Conservation (phyloP, 768 basidiomycete species). For the Mycena indigotica region DNA sequence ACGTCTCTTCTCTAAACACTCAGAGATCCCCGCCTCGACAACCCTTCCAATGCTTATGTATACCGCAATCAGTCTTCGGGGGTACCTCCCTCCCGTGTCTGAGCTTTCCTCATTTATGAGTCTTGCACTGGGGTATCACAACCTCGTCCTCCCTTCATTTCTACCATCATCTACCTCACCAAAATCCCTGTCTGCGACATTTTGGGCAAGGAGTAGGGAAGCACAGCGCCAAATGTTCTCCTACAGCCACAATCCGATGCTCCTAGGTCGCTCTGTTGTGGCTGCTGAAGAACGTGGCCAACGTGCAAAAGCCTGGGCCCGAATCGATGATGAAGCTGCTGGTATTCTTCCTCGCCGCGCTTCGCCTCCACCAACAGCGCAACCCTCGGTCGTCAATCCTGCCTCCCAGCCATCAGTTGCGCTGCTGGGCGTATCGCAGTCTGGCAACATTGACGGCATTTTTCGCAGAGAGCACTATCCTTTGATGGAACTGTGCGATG, state of each 20-base stretch:
- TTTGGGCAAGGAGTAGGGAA: slow-evolving; percentile 22
- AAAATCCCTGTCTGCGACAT: neutral
- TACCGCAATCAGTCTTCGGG: slow-evolving; percentile 24
- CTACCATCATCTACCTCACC: slow-evolving; percentile 10
- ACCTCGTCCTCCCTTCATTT: slow-evolving; percentile 24
- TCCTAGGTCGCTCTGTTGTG: slow-evolving; percentile 12
- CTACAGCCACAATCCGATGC: slow-evolving; percentile 18
- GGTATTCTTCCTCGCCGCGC: slow-evolving; percentile 8
- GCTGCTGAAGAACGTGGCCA: slow-evolving; percentile 15
- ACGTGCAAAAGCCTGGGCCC: slow-evolving; percentile 40
- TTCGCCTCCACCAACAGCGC: neutral
- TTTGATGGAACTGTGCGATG: slow-evolving; percentile 4
- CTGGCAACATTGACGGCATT: slow-evolving; percentile 7
- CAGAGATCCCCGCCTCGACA: slow-evolving; percentile 10
- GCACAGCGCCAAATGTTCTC: slow-evolving; percentile 19
- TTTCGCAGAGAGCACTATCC: slow-evolving; percentile 7
- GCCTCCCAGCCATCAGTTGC: slow-evolving; percentile 6
- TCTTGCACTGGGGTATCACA: slow-evolving; percentile 25
- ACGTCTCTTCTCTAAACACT: slow-evolving; percentile 6
- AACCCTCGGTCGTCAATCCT: neutral
- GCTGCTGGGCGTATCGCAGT: slow-evolving; percentile 15
- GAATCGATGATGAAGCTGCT: slow-evolving; percentile 51
- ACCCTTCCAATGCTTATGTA: slow-evolving; percentile 22
- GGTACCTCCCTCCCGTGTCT: slow-evolving; percentile 13
- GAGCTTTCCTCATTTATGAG: slow-evolving; percentile 18